Evolutionary conservation across 1,284 basidiomycete genomes (phyloP).

Genomic region (Fomitopsis schrenkii): DNA sequence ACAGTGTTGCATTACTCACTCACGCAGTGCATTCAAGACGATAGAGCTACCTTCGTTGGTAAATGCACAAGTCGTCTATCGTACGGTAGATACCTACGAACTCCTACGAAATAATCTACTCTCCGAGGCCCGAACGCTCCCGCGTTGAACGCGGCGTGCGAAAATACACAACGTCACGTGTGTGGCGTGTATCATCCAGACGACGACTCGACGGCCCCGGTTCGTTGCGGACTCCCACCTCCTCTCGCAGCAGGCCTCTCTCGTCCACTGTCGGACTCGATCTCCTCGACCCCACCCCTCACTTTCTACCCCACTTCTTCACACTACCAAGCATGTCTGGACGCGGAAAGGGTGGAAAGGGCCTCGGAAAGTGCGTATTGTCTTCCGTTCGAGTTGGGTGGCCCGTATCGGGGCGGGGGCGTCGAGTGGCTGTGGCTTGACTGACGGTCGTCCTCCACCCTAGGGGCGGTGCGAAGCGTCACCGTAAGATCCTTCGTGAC

Average conservation of each 20-base stretch:
- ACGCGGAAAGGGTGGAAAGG: conserved; percentile 60
- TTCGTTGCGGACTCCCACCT: not conserved
- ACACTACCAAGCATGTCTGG: conserved; percentile 45
- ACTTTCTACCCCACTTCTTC: conserved; percentile 6
- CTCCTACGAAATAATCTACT: too few species aligned
- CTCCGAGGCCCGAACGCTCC: not conserved
- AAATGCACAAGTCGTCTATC: too few species aligned
- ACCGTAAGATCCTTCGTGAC: conserved; percentile 63
- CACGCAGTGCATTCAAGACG: too few species aligned
- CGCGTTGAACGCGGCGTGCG: not conserved
- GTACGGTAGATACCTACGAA: too few species aligned
- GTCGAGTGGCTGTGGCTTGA: not conserved
- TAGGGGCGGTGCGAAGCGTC: conserved; percentile 51
- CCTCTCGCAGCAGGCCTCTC: not conserved
- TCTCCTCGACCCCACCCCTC: not conserved
- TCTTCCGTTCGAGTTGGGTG: not conserved
- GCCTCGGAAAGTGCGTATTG: conserved; percentile 26
- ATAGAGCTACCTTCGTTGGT: too few species aligned
- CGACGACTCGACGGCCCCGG: not conserved
- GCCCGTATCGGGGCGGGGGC: not conserved
- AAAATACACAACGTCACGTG: not conserved
- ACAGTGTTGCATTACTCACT: too few species aligned
- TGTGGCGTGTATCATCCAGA: not conserved
- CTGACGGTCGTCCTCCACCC: not conserved
- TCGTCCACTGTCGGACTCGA: not conserved